Evolutionary conservation across 176 grass and related monocot species (phyloP).

Genomic region (Canna indica): DNA sequence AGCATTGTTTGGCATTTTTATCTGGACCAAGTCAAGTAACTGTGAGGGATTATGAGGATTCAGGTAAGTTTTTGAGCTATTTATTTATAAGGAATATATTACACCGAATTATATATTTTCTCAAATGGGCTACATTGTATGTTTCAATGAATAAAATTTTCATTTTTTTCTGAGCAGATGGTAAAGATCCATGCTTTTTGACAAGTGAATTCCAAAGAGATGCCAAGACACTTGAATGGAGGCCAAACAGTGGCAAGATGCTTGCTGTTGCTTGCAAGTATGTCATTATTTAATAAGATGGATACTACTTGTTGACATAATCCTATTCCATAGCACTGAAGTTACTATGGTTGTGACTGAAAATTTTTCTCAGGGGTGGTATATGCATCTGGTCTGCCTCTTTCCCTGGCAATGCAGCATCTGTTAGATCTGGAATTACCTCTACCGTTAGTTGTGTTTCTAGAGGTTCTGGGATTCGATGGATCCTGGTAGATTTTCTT

Average conservation of each 20-base stretch:
- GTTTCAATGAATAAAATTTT: constrained; percentile 3
- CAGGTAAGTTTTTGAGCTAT: constrained; percentile 35
- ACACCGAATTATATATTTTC: background rate
- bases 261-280: constrained; percentile 84
- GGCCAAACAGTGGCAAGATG: constrained; percentile 91
- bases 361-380: constrained; percentile 40
- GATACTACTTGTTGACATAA: background rate
- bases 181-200: constrained; percentile 76
- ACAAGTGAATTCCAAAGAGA: constrained; percentile 62
- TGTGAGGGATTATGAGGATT: constrained; percentile 59
- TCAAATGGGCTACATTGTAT: background rate
- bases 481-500: constrained; percentile 77
- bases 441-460: constrained; percentile 45
- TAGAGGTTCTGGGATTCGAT: constrained; percentile 57
- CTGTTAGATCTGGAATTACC: constrained; percentile 46
- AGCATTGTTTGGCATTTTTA: constrained; percentile 78
- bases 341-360: background rate
- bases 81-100: background rate
- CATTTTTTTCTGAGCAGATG: constrained; percentile 33
- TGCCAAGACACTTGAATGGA: constrained; percentile 75
- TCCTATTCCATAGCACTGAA: background rate
- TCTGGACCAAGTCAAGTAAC: constrained; percentile 71
- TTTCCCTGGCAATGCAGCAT: constrained; percentile 71
- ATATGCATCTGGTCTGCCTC: constrained; percentile 98
- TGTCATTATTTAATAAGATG: background rate